Base-by-base conservation (phyloP, 2,329 filamentous ascomycete species). In the Chaetothyriales sp. region DNA sequence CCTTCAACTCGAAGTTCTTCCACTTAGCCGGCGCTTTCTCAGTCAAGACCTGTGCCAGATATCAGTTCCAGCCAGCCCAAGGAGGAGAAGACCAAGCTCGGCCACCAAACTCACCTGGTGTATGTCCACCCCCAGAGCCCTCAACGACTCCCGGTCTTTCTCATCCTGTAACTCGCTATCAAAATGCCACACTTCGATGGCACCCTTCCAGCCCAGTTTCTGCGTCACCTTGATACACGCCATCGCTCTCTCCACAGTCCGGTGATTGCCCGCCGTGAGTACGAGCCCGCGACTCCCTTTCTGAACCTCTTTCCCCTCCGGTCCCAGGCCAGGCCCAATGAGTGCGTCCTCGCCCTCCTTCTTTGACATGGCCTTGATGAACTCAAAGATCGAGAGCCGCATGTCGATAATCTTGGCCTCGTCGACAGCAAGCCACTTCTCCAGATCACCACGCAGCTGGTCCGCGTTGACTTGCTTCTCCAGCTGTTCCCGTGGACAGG, bases 1-100 rank as follows among this genome's bases (percentile, higher is more conserved):
- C 58, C 52, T 71, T 71, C 50, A 66, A 59, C 59, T 70, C 68
- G 54, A 65, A 70, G 8, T 60, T 57, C 6, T 54, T 37, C 29
- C 29, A 37, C 29, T 37, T 7, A 13, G 8, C 29, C 8, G 29
- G 29, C 13, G 29, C 29, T 13, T 37, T 37, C 29, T 37, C 29
- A 37, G 29, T 37, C 8, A 13, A 37, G 29, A 37, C 29, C 29
- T 37, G 29, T 5, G 29, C 8, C 4, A 2, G 29, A 37, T 37
- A 37, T 37, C 8, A 37, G 29, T 13, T 37, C 29, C 29, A 37
- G 29, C 29, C 8, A 7, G 13, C 28, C 5, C 29, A 37, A 37
- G 3, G 8, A 37, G 29, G 13, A 2, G 4, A 13, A 7, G 8
- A 37, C 9, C 4, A 10, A 37, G n/a, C n/a, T n/a, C n/a, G n/a